phyloP scores from a whole-genome alignment of 148 eudicot species.

The Amaranthus palmeri region DNA sequence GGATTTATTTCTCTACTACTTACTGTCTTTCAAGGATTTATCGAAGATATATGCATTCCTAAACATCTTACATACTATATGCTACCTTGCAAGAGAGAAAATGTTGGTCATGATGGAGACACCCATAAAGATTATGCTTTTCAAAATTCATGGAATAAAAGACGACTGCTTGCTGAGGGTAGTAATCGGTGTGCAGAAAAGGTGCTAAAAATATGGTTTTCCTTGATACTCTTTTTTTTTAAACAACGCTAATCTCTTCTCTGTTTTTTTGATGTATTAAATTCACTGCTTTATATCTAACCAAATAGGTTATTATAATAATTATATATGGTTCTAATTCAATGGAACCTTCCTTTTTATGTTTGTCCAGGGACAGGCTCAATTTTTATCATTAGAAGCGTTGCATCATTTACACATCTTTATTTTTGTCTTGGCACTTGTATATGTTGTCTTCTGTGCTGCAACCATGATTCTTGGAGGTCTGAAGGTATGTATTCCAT shows the following conservation, averaged over 20 bases:
- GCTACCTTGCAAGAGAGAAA: conserved; percentile 67
- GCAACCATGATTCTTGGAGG: conserved; percentile 86
- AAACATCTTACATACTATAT: conserved; percentile 45
- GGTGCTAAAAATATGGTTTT: conserved; percentile 19
- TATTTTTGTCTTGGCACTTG: conserved; percentile 86
- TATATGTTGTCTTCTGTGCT: conserved; percentile 71
- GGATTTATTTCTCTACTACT: conserved; percentile 85
- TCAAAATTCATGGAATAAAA: conserved; percentile 27
- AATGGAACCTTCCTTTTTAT: not conserved
- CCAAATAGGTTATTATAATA: too few relatives aligned
- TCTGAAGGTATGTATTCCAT: conserved; percentile 47
- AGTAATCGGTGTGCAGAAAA: conserved; percentile 31
- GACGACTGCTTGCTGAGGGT: conserved; percentile 53
- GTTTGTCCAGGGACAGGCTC: conserved; percentile 62
- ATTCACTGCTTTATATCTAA: too few relatives aligned
- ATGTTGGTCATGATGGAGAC: conserved; percentile 17
- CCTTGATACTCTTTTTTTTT: too few relatives aligned
- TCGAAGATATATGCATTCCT: conserved; percentile 68
- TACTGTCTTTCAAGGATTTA: conserved; percentile 62
- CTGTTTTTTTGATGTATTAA: too few relatives aligned
- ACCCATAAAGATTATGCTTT: conserved; percentile 3
- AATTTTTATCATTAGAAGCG: conserved; percentile 75
- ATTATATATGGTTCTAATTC: not conserved
- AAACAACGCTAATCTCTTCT: too few relatives aligned
- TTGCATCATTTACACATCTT: conserved; percentile 92